Conservation (phyloP, 306 rosid genomes). For the Gleditsia sinensis region DNA sequence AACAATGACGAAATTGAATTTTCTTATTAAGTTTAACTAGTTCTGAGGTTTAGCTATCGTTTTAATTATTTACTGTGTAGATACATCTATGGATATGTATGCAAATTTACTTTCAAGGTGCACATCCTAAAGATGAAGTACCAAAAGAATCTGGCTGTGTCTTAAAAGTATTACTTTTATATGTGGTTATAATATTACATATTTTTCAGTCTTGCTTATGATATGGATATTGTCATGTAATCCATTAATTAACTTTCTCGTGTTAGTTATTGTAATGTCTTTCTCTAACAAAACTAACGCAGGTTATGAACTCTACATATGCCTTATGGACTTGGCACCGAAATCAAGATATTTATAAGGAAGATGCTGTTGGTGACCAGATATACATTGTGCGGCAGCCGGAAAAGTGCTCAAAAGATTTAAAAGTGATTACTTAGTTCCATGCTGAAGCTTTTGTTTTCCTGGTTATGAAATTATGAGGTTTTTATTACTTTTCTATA, state of each 20-base stretch:
- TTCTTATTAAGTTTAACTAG: background rate
- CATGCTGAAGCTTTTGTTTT: conserved; percentile 28
- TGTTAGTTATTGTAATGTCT: background rate
- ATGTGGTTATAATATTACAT: background rate
- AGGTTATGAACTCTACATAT: conserved; percentile 81
- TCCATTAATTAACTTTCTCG: background rate
- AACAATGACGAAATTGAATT: background rate
- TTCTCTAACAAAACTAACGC: conserved; percentile 20
- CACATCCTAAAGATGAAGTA: background rate
- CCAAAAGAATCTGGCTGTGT: conserved; percentile 5
- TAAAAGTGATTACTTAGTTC: conserved; percentile 38
- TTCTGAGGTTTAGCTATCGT: background rate
- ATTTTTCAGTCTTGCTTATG: too few relatives aligned
- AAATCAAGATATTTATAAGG: conserved; percentile 74
- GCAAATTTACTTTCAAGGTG: background rate
- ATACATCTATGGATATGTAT: background rate
- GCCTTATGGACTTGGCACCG: conserved; percentile 96
- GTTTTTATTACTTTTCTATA: conserved; percentile 2
- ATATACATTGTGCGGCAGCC: conserved; percentile 85
- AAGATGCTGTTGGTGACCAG: conserved; percentile 67
- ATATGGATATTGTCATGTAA: too few relatives aligned
- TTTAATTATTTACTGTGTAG: background rate
- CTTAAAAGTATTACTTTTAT: too few relatives aligned
- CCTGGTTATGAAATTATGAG: conserved; percentile 23
- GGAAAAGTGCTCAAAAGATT: conserved; percentile 52